Conservation (phyloP, 2,329 filamentous ascomycete genomes). For the Ilyonectria destructans region DNA sequence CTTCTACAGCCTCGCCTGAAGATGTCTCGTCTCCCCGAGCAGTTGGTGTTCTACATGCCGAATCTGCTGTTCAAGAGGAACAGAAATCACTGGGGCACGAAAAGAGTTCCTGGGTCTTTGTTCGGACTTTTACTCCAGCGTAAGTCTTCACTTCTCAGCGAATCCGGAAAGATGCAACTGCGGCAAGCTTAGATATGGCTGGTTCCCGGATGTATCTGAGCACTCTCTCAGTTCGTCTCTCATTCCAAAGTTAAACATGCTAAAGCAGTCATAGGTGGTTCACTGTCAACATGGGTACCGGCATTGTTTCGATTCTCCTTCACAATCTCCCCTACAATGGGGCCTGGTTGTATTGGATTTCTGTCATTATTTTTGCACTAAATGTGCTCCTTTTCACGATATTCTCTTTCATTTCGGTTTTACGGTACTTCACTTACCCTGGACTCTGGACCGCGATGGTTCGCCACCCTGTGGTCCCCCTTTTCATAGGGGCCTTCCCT, state of each 20-base stretch:
- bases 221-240: not conserved
- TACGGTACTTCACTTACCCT: conserved; percentile 74
- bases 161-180: not conserved
- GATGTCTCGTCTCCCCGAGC: not conserved
- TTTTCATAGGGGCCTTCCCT: conserved; percentile 76
- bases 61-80: not conserved
- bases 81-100: not conserved
- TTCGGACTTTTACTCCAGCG: not conserved
- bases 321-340: conserved; percentile 72
- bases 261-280: conserved; percentile 48
- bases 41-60: not conserved
- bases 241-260: not conserved
- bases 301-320: conserved; percentile 73
- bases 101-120: not conserved
- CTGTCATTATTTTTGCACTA: conserved; percentile 69
- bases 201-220: not conserved
- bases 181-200: not conserved
- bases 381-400: conserved; percentile 70
- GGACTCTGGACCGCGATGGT: conserved; percentile 75
- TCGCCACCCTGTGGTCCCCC: conserved; percentile 72
- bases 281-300: conserved; percentile 74
- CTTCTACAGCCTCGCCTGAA: not conserved
- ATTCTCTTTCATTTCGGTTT: conserved; percentile 65
- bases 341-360: conserved; percentile 69
- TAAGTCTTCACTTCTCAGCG: not conserved